Conservation (phyloP, 129 eudicot species). For the sunflower (Helianthus annuus) region HanXRQr2.0-SUNRISE NC_035439.2:125394609-125395108, state of each 20-base stretch:
- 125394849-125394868: conserved; percentile 8
- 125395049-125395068: conserved; percentile 63
- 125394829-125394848: conserved; percentile 8
- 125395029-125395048: conserved; percentile 56
- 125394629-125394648: too few species aligned
- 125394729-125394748: not conserved
- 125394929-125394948: conserved; percentile 25
- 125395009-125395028: conserved; percentile 63
- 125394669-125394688: too few species aligned
- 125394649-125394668: too few species aligned
- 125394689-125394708: too few species aligned
- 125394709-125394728: too few species aligned
- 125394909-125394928: conserved; percentile 29
- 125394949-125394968: conserved; percentile 48
- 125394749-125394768: not conserved
- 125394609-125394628: not conserved
- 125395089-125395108: conserved; percentile 61
- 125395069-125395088: conserved; percentile 47
- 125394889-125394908: conserved; percentile 12
- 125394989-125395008: conserved; percentile 45
- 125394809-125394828: conserved; percentile 28
- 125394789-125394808: not conserved
- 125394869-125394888: conserved; percentile 21
- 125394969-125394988: conserved; percentile 44
- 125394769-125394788: not conserved